These are phyloP conservation scores for Naegleria fowleri DNA, from an alignment of 208 protist species.

Conservation along the genomic window DNA sequence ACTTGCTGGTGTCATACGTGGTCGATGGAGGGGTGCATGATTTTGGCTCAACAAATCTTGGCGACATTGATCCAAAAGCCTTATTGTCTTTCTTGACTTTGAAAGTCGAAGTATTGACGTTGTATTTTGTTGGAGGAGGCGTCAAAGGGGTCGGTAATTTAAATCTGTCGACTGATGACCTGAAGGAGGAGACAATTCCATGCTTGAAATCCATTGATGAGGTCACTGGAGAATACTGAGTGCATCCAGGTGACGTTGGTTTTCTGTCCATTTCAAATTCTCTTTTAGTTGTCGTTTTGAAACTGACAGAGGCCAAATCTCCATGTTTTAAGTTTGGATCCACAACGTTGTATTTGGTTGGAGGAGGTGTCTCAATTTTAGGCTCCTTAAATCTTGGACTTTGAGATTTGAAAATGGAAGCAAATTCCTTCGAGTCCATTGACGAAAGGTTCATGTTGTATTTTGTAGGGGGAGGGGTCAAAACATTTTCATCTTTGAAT, in stretches of 20 bases:
- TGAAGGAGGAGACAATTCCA: neutral
- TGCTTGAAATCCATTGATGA: neutral
- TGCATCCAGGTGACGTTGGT: neutral
- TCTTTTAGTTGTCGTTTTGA: neutral
- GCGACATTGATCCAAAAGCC: neutral
- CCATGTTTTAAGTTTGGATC: neutral
- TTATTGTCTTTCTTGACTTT: neutral
- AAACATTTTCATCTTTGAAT: neutral
- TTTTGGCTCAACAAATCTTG: neutral
- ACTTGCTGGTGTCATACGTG: neutral
- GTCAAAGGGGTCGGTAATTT: neutral
- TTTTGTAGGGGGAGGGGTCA: neutral
- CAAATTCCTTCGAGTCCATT: neutral
- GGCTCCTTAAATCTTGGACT: conserved; percentile 7
- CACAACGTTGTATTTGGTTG: neutral
- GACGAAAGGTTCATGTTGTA: neutral
- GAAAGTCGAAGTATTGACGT: neutral
- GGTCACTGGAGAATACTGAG: neutral
- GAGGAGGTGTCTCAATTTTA: neutral
- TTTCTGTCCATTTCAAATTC: neutral
- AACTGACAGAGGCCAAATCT: neutral
- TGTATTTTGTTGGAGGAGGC: neutral
- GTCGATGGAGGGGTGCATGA: neutral
- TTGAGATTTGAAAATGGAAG: neutral
- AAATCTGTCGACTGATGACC: neutral